Evolutionary conservation across 1,284 basidiomycete genomes (phyloP).

Genomic region (Sporisorium graminicola): DNA sequence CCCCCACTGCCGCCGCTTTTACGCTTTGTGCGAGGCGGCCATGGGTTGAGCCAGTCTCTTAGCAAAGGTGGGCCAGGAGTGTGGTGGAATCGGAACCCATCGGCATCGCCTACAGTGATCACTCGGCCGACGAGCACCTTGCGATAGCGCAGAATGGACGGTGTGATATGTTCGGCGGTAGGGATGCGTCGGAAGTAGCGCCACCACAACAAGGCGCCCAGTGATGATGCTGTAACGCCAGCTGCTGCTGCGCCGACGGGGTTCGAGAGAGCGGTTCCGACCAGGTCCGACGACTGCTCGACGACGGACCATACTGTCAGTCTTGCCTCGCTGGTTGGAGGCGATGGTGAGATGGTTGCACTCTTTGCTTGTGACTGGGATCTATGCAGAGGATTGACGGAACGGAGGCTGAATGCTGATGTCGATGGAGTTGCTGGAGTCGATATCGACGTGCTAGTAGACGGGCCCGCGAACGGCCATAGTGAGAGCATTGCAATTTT

Average conservation of each 20-base stretch:
- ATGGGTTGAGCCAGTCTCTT: conserved; percentile 45
- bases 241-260: conserved; percentile 35
- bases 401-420: not conserved
- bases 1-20: conserved; percentile 23
- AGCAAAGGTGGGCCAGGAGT: conserved; percentile 60
- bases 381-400: not conserved
- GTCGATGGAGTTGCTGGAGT: not conserved
- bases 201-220: conserved; percentile 52
- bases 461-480: conserved; percentile 10
- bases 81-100: conserved; percentile 68
- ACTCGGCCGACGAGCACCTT: conserved; percentile 62
- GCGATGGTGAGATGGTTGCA: too few relatives aligned
- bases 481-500: conserved; percentile 9
- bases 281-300: conserved; percentile 35
- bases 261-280: conserved; percentile 28
- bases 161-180: conserved; percentile 63
- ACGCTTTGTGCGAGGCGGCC: conserved; percentile 34
- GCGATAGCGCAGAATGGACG: conserved; percentile 57
- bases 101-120: conserved; percentile 66
- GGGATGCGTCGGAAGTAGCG: conserved; percentile 65
- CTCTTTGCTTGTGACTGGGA: too few relatives aligned
- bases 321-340: not conserved
- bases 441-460: not conserved
- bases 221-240: conserved; percentile 31
- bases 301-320: conserved; percentile 39